A percentile compares a stretch with the other conserved stretches of the same genome.
These are phyloP conservation scores for Paracamarosporium sp. DNA, from an alignment of 2,329 filamentous ascomycete genomes.

Conservation along the genomic window DNA sequence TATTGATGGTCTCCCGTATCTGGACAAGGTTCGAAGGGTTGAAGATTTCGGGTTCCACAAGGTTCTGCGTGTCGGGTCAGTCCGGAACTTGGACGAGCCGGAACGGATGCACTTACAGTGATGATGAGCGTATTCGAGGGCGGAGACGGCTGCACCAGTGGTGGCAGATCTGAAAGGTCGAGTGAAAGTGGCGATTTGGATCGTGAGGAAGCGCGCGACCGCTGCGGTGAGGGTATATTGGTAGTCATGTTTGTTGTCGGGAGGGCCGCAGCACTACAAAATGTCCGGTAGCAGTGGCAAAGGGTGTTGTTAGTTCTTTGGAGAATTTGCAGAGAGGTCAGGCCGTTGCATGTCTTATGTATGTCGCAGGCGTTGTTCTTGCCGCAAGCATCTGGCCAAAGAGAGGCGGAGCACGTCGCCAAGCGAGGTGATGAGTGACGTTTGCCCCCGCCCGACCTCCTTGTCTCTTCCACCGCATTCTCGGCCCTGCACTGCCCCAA, in stretches of 20 bases:
- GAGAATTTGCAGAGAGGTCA: slow-evolving; percentile 17
- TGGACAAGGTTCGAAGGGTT: slow-evolving; percentile 74
- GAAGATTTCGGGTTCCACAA: slow-evolving; percentile 77
- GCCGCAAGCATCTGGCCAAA: slow-evolving; percentile 14
- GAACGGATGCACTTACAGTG: slow-evolving; percentile 56
- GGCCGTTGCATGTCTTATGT: slow-evolving; percentile 29
- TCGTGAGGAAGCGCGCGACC: slow-evolving; percentile 43
- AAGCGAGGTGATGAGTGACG: slow-evolving; percentile 15
- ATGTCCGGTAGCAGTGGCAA: not conserved
- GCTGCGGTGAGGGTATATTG: slow-evolving; percentile 39
- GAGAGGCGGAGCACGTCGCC: slow-evolving; percentile 13
- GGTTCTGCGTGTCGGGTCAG: slow-evolving; percentile 58
- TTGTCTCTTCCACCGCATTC: slow-evolving; percentile 20
- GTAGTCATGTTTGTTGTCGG: slow-evolving; percentile 10
- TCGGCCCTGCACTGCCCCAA: slow-evolving; percentile 38
- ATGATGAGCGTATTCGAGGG: slow-evolving; percentile 85
- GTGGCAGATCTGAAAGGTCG: slow-evolving; percentile 75
- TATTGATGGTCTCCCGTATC: slow-evolving; percentile 73
- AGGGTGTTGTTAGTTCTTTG: slow-evolving; percentile 15
- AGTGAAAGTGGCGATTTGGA: slow-evolving; percentile 66
- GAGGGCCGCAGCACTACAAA: slow-evolving; percentile 8
- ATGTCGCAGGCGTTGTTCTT: slow-evolving; percentile 16
- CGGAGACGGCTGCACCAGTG: slow-evolving; percentile 72
- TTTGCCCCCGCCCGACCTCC: slow-evolving; percentile 15
- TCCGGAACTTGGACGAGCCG: not conserved